phyloP scores from a whole-genome alignment of 306 rosid species.

The Trichosanthes cucumerina region DNA sequence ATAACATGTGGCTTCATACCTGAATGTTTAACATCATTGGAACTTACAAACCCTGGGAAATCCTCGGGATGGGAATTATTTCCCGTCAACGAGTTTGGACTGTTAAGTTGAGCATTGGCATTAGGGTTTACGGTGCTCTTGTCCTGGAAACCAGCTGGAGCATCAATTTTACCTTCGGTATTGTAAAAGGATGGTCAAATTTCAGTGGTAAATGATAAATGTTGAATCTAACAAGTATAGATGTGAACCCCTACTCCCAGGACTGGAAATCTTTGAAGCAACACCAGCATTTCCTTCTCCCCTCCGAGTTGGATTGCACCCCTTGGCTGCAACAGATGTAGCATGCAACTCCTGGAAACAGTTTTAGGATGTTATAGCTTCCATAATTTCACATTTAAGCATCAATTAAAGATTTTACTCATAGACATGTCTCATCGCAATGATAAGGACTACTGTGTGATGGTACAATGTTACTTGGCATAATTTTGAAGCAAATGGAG shows the following conservation, averaged over 20 bases:
- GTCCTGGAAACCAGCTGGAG: slow-evolving; percentile 26
- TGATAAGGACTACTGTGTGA: background rate
- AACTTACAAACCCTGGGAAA: slow-evolving; percentile 51
- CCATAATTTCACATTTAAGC: background rate
- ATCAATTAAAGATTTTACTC: background rate
- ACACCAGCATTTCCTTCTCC: slow-evolving; percentile 39
- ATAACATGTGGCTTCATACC: slow-evolving; percentile 30
- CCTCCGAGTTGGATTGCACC: slow-evolving; percentile 34
- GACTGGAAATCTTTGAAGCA: slow-evolving; percentile 29
- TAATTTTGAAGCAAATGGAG: background rate
- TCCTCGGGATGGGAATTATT: slow-evolving; percentile 44
- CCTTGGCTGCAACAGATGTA: slow-evolving; percentile 30
- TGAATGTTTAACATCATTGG: slow-evolving; percentile 39
- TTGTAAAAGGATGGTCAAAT: slow-evolving; percentile 6
- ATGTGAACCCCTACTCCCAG: slow-evolving; percentile 16
- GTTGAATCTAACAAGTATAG: background rate
- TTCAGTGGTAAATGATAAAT: background rate
- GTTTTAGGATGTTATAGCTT: background rate
- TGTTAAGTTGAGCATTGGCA: slow-evolving; percentile 37
- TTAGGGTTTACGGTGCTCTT: slow-evolving; percentile 29
- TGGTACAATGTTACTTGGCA: background rate
- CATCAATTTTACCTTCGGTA: slow-evolving; percentile 23
- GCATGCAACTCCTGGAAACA: slow-evolving; percentile 44
- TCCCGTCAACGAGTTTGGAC: slow-evolving; percentile 20
- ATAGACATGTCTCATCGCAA: background rate